Evolutionary conservation across 257 asterid genomes (phyloP).

Genomic region (Verbena officinalis): DNA sequence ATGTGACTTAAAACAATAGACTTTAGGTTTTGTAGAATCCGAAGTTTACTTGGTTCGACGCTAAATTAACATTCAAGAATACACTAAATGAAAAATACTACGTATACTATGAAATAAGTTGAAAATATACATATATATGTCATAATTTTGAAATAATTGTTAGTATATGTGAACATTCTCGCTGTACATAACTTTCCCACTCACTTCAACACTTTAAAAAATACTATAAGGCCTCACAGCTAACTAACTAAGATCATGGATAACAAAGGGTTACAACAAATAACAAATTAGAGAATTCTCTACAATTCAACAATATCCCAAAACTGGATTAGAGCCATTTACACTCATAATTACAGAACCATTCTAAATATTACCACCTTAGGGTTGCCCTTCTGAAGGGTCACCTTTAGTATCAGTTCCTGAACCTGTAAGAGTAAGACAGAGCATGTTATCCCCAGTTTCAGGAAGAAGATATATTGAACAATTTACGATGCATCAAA

Average conservation of each 20-base stretch:
- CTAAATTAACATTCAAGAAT: no score
- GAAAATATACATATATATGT: neutral
- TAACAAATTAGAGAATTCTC: neutral
- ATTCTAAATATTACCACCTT: neutral
- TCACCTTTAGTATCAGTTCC: slow-evolving; percentile 1
- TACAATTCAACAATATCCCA: slow-evolving; percentile 10
- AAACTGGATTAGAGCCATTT: neutral
- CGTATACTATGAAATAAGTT: neutral
- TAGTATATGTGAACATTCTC: no score
- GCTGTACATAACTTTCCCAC: neutral
- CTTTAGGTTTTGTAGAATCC: no score
- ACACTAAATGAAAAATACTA: no score
- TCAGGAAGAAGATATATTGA: neutral
- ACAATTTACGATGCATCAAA: neutral
- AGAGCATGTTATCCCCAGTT: neutral
- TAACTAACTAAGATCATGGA: neutral
- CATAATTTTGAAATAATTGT: no score
- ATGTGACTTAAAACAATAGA: no score
- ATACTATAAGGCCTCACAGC: neutral
- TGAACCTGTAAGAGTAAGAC: slow-evolving; percentile 29
- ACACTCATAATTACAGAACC: slow-evolving; percentile 2
- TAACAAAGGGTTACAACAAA: neutral
- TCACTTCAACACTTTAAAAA: neutral
- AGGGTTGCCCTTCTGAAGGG: neutral
- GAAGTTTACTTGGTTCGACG: no score